Evolutionary conservation across 2,329 filamentous ascomycete species (phyloP).

Genomic region (Penicillium verrucosum): DNA sequence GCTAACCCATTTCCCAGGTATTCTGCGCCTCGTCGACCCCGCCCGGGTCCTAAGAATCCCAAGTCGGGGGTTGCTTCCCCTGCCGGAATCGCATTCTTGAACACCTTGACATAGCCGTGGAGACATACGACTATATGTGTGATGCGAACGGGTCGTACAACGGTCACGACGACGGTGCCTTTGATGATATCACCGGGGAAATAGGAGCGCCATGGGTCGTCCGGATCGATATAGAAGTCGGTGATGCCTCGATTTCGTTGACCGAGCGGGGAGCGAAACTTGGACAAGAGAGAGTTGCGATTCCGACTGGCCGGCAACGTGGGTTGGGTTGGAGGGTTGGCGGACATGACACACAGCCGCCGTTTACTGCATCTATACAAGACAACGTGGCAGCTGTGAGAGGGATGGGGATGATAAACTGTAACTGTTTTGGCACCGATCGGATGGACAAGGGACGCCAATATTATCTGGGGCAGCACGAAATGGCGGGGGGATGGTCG

Average conservation of each 20-base stretch:
- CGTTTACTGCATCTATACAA: constrained; percentile 36
- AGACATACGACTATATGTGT: constrained; percentile 63
- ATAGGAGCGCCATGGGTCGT: constrained; percentile 62
- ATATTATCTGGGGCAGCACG: constrained; percentile 3
- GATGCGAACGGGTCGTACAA: constrained; percentile 59
- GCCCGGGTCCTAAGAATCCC: constrained; percentile 52
- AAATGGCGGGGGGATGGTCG: constrained; percentile 4
- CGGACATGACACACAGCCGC: constrained; percentile 41
- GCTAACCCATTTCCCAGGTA: constrained; percentile 65
- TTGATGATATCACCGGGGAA: constrained; percentile 61
- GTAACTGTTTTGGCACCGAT: constrained; percentile 8
- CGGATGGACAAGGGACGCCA: constrained; percentile 2
- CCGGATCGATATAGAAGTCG: constrained; percentile 60
- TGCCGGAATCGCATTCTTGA: constrained; percentile 58
- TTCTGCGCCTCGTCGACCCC: constrained; percentile 50
- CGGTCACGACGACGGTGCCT: constrained; percentile 58
- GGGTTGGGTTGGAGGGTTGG: constrained; percentile 35
- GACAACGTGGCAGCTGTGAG: constrained; percentile 11
- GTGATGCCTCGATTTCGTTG: constrained; percentile 54
- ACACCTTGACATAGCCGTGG: constrained; percentile 64
- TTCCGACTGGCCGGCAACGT: constrained; percentile 40
- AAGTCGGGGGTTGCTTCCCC: constrained; percentile 52
- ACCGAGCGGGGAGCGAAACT: constrained; percentile 55
- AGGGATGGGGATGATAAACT: constrained; percentile 8
- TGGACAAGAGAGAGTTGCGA: constrained; percentile 48